These are phyloP conservation scores for Dryadomyces quercus-mongolicae DNA, from an alignment of 2,329 filamentous ascomycete species.

Conservation along the genomic window DNA sequence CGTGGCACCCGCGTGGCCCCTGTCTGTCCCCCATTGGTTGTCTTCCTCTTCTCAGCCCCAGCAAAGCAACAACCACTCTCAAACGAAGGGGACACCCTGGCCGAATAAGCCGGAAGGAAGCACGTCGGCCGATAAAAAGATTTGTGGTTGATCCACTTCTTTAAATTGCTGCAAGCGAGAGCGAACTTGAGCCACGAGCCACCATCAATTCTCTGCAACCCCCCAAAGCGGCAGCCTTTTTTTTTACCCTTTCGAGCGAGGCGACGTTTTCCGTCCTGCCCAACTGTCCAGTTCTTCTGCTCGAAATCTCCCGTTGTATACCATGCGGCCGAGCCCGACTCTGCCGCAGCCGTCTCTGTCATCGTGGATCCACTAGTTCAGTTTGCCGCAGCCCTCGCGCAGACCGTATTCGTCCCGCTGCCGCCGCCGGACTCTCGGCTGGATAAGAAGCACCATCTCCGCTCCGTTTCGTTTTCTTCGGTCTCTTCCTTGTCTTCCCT, in stretches of 20 bases:
- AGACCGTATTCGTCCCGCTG: slow-evolving; percentile 8
- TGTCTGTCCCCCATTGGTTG: neutral
- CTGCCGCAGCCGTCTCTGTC: slow-evolving; percentile 39
- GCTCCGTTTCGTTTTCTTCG: slow-evolving; percentile 9
- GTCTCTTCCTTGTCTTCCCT: slow-evolving; percentile 11
- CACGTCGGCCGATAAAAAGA: neutral
- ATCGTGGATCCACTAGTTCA: slow-evolving; percentile 45
- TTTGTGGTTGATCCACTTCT: neutral
- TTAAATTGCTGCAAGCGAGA: neutral
- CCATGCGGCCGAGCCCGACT: slow-evolving; percentile 46
- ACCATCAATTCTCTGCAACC: neutral
- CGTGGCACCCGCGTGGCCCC: neutral
- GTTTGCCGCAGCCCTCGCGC: slow-evolving; percentile 21
- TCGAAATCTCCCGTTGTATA: slow-evolving; percentile 8
- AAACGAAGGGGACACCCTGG: neutral
- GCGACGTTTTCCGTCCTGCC: too few species aligned
- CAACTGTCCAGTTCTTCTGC: too few species aligned
- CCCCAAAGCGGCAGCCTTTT: too few species aligned
- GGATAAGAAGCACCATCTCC: slow-evolving; percentile 2
- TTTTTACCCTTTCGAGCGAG: too few species aligned
- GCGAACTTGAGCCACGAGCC: neutral
- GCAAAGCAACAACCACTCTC: neutral
- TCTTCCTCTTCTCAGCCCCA: neutral
- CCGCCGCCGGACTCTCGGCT: neutral
- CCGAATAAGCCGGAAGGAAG: neutral